Base-by-base conservation (phyloP, 2,329 filamentous ascomycete genomes). In the Fusarium decemcellulare region DNA sequence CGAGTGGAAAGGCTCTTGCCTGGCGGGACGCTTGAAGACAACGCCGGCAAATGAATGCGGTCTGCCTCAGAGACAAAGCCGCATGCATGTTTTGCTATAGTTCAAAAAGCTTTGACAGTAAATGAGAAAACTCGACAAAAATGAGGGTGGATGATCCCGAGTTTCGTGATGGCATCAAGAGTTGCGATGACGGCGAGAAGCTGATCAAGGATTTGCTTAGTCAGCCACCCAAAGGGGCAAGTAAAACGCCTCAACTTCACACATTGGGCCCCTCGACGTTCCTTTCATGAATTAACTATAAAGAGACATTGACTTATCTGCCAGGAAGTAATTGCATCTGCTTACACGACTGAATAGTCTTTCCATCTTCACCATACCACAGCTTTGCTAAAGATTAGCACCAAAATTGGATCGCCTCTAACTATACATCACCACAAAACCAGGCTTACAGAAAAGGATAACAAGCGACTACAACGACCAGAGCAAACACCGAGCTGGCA, bases 21-120 rank as follows among this genome's bases (percentile, higher is more conserved):
- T 58, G 66, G 5, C 53, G 60, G 47, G 67, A 56, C 11, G 42
- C 60, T n/a, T 65, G 64, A 8, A 74, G 50, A 27, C 74, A 76
- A 27, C 61, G 61, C 8, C 63, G 61, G 27, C 74, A 76, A 10
- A 71, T 15, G 54, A 74, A 56, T 6, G 70, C 43, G 10, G 44
- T 23, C 6, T 37, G 56, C 2, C 36, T 50, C 16, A 68, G 53
- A n/a, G 48, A 1, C 4, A 56, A 9, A 12, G 67, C n/a, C 69
- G 68, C 62, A 4, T 37, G 16, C n/a, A 46, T 18, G 5, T 12
- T 4, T 23, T 16, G 11, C 6, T 34, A 9, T n/a, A 29, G 7
- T 10, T 11, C 11, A 7, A 1, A 1, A 18, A 10, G 2, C 32
- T 14, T 4, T 11, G 10, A n/a, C 6, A 46, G n/a, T 12, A 44